Percentiles rank a stretch among this genome's conserved stretches.
These are phyloP conservation scores for Umbelopsis isabellina DNA, from an alignment of 192 early-diverging fungal species.

Conservation along the genomic window DNA sequence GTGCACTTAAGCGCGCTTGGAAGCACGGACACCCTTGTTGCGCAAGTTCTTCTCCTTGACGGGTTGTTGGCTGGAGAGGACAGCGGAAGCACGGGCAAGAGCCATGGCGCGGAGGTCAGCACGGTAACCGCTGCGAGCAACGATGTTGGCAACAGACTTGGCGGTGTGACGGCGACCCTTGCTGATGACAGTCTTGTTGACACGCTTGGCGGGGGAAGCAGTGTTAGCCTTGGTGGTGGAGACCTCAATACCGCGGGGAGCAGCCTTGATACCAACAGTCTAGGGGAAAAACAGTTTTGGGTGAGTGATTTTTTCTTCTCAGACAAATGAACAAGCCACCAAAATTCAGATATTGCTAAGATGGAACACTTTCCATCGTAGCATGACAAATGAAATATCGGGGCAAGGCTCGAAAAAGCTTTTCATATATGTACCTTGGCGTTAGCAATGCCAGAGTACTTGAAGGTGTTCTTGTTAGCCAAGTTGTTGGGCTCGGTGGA, in stretches of 20 bases:
- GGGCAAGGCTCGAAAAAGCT: not conserved
- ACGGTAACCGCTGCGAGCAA: slow-evolving; percentile 65
- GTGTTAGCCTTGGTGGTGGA: slow-evolving; percentile 60
- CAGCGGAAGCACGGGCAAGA: slow-evolving; percentile 69
- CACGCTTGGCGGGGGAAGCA: slow-evolving; percentile 56
- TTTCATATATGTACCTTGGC: slow-evolving; percentile 56
- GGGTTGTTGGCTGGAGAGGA: slow-evolving; percentile 67
- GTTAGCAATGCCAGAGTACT: slow-evolving; percentile 82
- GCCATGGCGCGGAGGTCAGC: slow-evolving; percentile 75
- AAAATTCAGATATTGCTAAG: slow-evolving; percentile 8
- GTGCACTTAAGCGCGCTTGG: slow-evolving; percentile 43
- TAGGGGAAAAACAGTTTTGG: slow-evolving; percentile 28
- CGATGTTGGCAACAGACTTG: slow-evolving; percentile 64
- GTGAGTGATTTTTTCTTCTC: not conserved
- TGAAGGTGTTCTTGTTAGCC: slow-evolving; percentile 78
- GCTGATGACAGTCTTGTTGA: slow-evolving; percentile 57
- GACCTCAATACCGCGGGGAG: slow-evolving; percentile 68
- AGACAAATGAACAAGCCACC: slow-evolving; percentile 4
- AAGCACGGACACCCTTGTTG: slow-evolving; percentile 61
- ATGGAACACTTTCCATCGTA: not conserved
- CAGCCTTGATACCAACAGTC: slow-evolving; percentile 61
- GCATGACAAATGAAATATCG: not conserved
- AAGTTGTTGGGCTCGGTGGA: slow-evolving; percentile 77
- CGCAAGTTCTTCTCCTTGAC: slow-evolving; percentile 60
- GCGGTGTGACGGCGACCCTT: slow-evolving; percentile 67